These are phyloP conservation scores for Leccinellum luteum DNA, from an alignment of 768 basidiomycete species.

Conservation along the genomic window DNA sequence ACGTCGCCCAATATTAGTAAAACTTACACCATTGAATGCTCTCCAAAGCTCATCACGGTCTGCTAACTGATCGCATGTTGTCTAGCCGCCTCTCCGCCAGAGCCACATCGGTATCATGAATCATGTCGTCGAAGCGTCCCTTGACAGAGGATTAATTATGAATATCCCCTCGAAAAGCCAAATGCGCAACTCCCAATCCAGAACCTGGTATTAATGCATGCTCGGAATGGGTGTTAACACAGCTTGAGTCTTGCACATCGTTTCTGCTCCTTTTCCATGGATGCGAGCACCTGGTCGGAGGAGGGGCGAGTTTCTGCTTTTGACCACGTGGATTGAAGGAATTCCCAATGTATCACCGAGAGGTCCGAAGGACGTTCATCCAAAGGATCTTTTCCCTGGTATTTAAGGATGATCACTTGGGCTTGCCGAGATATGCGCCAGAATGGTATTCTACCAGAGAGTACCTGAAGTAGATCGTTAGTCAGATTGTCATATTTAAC, in stretches of 20 bases:
- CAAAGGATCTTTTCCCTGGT: constrained; percentile 12
- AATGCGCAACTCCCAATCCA: background rate
- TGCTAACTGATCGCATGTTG: no score
- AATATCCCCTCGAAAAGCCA: background rate
- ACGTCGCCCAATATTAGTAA: no score
- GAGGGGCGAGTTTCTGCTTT: constrained; percentile 10
- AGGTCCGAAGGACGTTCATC: constrained; percentile 9
- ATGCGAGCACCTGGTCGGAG: constrained; percentile 3
- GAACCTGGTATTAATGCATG: background rate
- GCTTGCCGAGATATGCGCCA: constrained; percentile 5
- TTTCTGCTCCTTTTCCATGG: constrained; percentile 3
- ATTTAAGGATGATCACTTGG: constrained; percentile 16
- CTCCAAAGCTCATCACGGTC: no score
- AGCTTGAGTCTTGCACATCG: background rate
- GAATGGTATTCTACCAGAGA: constrained; percentile 13
- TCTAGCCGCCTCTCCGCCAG: no score
- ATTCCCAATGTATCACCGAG: constrained; percentile 2
- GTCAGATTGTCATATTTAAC: background rate
- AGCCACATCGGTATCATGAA: no score
- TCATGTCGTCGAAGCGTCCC: background rate
- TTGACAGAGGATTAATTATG: background rate
- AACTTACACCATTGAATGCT: no score
- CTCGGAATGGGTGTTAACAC: background rate
- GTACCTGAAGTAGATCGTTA: constrained; percentile 4
- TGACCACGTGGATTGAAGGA: constrained; percentile 14